Base-by-base conservation (phyloP, 106 monocot genomes). In the Allium cepa region DNA sequence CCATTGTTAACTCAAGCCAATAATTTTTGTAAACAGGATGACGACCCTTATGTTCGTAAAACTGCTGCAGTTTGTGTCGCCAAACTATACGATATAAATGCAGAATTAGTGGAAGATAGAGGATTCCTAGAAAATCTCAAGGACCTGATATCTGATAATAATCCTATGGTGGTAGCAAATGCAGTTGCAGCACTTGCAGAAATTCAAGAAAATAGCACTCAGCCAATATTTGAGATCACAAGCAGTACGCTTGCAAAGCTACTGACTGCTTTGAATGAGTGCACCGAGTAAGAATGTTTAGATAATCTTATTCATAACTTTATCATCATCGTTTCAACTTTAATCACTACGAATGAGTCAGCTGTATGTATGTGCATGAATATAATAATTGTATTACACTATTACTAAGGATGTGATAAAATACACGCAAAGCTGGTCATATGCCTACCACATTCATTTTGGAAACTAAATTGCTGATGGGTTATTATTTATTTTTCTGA, bases 101-200 rank as follows among this genome's bases (percentile, higher is more conserved):
- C 97, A 27, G 97, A 99, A 75, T 68, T 99, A 69, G 92, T 99
- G 22, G 97, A 99, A 82, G 92, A 99, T 73, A 81, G 92, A 55
- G 97, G 97, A 62, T 99, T 99, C 46, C 78, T 92, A 13, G 97
- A 99, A 49, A 92, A 81, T 64, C 87, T 99, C 61, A 90, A 90
- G 64, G 97, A 99, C 66, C 81, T 99, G 73, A 99, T 99, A 73
- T 99, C 97, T 64, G 97, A 99, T 71, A 99, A 90, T 71, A 99
- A 99, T 87, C 97, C 97, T 47, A 99, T 99, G 97, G 97, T 99
- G 28, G 97, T 99, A 47, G 97, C 97, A 69, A 99, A 99, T 87
- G 97, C 97, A 47, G 92, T 99, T 53, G 97, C 97, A 56, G 97
- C 97, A 26, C 97, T 99, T 72, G 92, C 97, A 73, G 97, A 99